Conservation (phyloP, 345 rosid species). For the Conringia planisiliqua region DNA sequence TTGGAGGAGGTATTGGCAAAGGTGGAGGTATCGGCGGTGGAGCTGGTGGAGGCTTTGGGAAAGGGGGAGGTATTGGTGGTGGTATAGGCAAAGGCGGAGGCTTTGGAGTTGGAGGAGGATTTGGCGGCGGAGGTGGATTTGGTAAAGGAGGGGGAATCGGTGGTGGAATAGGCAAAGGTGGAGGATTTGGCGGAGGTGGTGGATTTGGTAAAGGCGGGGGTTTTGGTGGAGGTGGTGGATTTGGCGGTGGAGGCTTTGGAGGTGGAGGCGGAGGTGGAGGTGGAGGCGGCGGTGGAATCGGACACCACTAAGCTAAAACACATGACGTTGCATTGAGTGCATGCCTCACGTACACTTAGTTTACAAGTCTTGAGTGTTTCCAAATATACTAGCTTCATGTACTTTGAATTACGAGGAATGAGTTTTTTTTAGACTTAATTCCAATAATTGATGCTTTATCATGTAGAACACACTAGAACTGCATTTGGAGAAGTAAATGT, state of each 20-base stretch:
- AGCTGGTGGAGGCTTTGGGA: neutral
- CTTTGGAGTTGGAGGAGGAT: conserved; percentile 15
- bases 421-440: neutral
- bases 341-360: conserved; percentile 13
- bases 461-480: neutral
- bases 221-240: conserved; percentile 14
- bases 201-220: conserved; percentile 14
- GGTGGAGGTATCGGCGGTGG: conserved; percentile 9
- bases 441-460: conserved; percentile 6
- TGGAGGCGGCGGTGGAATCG: conserved; percentile 14
- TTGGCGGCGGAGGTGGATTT: conserved; percentile 26
- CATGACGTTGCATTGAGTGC: conserved; percentile 12
- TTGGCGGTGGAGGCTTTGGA: conserved; percentile 12
- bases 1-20: conserved; percentile 9
- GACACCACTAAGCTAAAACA: conserved; percentile 20
- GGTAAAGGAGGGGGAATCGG: conserved; percentile 28
- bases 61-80: neutral
- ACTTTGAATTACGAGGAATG: conserved; percentile 7
- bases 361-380: conserved; percentile 11
- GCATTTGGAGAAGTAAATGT: neutral
- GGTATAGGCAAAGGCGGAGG: conserved; percentile 5
- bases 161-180: conserved; percentile 27
- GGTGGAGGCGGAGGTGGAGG: conserved; percentile 17
- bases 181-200: conserved; percentile 29
- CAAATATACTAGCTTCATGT: conserved; percentile 8